Evolutionary conservation across 2,329 filamentous ascomycete species (phyloP).

Genomic region (Venturia aucupariae): DNA sequence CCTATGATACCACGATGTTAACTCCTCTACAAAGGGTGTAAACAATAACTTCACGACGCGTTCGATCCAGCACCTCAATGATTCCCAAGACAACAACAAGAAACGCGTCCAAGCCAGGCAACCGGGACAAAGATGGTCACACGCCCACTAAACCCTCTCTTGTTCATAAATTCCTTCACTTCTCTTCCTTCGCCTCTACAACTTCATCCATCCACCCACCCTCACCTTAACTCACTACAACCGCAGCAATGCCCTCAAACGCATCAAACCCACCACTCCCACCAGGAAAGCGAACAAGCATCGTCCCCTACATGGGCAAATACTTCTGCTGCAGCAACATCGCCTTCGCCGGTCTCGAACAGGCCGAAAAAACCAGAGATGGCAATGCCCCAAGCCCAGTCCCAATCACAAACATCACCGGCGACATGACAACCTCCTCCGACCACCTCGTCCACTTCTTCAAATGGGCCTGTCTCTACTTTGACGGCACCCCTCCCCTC

Average conservation of each 20-base stretch:
- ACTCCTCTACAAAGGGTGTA: background rate
- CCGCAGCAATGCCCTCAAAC: background rate
- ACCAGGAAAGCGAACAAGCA: background rate
- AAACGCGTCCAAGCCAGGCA: background rate
- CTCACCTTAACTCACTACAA: background rate
- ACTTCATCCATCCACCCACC: background rate
- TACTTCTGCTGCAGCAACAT: background rate
- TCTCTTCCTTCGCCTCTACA: background rate
- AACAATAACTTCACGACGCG: background rate
- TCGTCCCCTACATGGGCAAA: background rate
- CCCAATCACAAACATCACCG: background rate
- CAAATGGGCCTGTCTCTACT: background rate
- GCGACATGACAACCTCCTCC: background rate
- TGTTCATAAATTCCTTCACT: background rate
- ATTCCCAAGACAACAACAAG: background rate
- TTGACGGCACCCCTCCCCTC: background rate
- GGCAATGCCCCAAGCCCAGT: background rate
- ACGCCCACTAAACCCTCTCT: background rate
- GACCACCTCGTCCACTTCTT: background rate
- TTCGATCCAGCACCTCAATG: background rate
- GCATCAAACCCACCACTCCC: background rate
- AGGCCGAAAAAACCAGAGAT: background rate
- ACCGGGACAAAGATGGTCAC: background rate
- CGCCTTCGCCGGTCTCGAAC: background rate
- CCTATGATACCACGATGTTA: background rate